These are phyloP conservation scores for Melampsora abietis-canadensis DNA, from an alignment of 1,284 basidiomycete species.

Conservation along the genomic window DNA sequence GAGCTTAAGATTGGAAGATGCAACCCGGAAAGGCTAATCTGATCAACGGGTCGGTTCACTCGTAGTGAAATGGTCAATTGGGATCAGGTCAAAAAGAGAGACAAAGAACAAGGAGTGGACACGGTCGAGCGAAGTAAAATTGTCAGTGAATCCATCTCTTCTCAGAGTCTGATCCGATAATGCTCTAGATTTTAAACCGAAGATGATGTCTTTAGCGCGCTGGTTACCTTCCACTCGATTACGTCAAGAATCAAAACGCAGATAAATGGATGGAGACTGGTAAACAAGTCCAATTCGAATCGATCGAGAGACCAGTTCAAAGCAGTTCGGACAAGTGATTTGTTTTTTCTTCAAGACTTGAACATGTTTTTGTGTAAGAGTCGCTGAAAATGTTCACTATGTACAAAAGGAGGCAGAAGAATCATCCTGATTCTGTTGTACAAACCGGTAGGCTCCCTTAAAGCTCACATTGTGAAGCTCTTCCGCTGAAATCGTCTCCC, in stretches of 20 bases:
- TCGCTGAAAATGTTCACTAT: no score
- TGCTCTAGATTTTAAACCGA: background rate
- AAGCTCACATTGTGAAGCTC: no score
- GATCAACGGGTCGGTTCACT: background rate
- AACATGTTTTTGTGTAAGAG: no score
- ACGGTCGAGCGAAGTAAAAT: constrained; percentile 33
- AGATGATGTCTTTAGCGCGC: constrained; percentile 1
- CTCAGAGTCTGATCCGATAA: background rate
- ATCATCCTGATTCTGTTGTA: no score
- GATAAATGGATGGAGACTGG: constrained; percentile 29
- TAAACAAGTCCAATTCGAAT: constrained; percentile 21
- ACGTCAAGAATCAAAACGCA: constrained; percentile 15
- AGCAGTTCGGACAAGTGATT: no score
- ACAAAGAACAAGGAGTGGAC: constrained; percentile 40
- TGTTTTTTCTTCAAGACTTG: no score
- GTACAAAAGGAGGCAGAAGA: no score
- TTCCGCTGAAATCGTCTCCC: no score
- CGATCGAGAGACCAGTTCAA: background rate
- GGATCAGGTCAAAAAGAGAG: constrained; percentile 40
- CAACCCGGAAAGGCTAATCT: background rate
- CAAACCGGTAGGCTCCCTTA: no score
- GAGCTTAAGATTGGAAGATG: background rate
- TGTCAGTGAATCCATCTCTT: constrained; percentile 5
- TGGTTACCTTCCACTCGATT: constrained; percentile 19
- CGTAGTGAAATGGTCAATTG: constrained; percentile 39